Percentiles rank a stretch among this genome's conserved stretches.
phyloP scores from a whole-genome alignment of 164 flowering plant genomes.

The Amborella trichopoda region DNA sequence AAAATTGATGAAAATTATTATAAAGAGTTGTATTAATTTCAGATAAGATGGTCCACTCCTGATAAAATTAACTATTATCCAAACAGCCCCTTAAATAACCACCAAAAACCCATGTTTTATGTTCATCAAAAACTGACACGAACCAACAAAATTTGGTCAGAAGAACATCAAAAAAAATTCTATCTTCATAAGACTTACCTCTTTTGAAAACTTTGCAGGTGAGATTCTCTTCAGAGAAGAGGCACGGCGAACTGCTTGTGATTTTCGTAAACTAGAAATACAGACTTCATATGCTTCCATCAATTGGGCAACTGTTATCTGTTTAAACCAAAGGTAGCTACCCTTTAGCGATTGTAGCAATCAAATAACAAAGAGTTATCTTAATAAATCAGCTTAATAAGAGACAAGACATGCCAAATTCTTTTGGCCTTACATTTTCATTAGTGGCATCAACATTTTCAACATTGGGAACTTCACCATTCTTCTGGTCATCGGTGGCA shows the following conservation, averaged over 20 bases:
- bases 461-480: slow-evolving; percentile 7
- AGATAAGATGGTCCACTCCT: no score
- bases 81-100: no score
- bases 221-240: slow-evolving; percentile 50
- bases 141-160: no score
- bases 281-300: slow-evolving; percentile 66
- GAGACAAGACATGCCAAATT: not conserved
- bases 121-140: no score
- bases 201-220: slow-evolving; percentile 78
- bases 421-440: slow-evolving; percentile 36
- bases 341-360: not conserved
- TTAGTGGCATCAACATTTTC: slow-evolving; percentile 13
- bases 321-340: slow-evolving; percentile 3
- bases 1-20: no score
- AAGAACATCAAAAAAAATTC: no score
- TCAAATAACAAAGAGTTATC: not conserved
- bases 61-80: no score
- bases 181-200: slow-evolving; percentile 43
- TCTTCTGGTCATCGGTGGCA: slow-evolving; percentile 18
- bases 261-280: slow-evolving; percentile 42
- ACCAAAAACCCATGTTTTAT: no score
- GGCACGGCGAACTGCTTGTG: slow-evolving; percentile 47
- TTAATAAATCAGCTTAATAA: not conserved
- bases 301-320: slow-evolving; percentile 69
- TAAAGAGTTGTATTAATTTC: no score